Evolutionary conservation across 441 rosid species (phyloP).

Genomic region (Bruguiera hainesii): DNA sequence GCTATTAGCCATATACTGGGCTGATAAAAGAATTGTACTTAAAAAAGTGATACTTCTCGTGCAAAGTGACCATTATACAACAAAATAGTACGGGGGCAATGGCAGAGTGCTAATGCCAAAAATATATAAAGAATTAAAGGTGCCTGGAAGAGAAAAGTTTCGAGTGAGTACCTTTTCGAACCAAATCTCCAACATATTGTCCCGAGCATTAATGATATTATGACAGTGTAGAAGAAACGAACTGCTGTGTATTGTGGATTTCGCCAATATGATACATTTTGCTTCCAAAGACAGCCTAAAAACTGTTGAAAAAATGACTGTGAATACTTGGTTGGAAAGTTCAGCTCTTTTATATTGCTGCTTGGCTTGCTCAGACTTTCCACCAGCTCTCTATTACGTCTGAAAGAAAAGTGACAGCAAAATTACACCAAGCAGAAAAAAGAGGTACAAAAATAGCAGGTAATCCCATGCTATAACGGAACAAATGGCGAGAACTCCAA

Average conservation of each 20-base stretch:
- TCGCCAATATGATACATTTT: slow-evolving; percentile 92
- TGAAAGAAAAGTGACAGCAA: slow-evolving; percentile 29
- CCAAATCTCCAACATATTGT: slow-evolving; percentile 95
- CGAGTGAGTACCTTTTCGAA: slow-evolving; percentile 51
- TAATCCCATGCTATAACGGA: background rate
- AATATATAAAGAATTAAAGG: background rate
- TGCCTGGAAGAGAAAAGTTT: no score
- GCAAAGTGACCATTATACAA: background rate
- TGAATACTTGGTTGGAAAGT: slow-evolving; percentile 78
- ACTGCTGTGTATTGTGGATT: slow-evolving; percentile 96
- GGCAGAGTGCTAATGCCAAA: background rate
- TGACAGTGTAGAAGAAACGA: slow-evolving; percentile 87
- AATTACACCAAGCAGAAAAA: slow-evolving; percentile 7
- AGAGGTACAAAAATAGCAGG: background rate
- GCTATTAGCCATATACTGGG: no score
- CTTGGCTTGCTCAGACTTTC: slow-evolving; percentile 77
- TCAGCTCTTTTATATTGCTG: slow-evolving; percentile 51
- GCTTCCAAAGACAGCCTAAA: slow-evolving; percentile 92
- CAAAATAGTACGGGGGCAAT: background rate
- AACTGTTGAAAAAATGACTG: slow-evolving; percentile 71
- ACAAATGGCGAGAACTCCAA: slow-evolving; percentile 15
- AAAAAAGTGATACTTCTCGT: background rate
- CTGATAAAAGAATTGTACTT: background rate
- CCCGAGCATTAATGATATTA: slow-evolving; percentile 94
- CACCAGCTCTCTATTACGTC: slow-evolving; percentile 68